Percentiles rank a stretch among this genome's conserved stretches.
phyloP scores from a whole-genome alignment of 2,329 filamentous ascomycete species.

The Fusarium nematophilum region DNA sequence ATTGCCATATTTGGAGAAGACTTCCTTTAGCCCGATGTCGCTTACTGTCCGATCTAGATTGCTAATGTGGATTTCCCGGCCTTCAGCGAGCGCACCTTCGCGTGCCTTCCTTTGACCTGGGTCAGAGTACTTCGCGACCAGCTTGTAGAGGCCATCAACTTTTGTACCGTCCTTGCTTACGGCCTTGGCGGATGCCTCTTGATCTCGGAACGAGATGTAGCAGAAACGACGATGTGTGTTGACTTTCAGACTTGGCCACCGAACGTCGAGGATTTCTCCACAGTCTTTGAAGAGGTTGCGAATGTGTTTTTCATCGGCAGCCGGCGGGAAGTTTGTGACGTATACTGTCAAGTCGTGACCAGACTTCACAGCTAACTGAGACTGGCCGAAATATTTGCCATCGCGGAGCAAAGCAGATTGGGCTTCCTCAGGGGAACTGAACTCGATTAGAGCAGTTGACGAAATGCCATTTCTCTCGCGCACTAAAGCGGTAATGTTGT shows the following conservation, averaged over 20 bases:
- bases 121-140: slow-evolving; percentile 86
- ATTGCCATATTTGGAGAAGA: slow-evolving; percentile 81
- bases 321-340: slow-evolving; percentile 88
- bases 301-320: slow-evolving; percentile 77
- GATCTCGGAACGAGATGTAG: slow-evolving; percentile 87
- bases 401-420: slow-evolving; percentile 83
- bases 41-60: slow-evolving; percentile 72
- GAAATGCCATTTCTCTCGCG: slow-evolving; percentile 70
- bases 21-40: slow-evolving; percentile 75
- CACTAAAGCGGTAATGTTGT: slow-evolving; percentile 75
- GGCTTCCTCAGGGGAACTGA: slow-evolving; percentile 82
- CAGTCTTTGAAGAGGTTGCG: slow-evolving; percentile 76
- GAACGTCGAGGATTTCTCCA: slow-evolving; percentile 85
- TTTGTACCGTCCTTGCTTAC: slow-evolving; percentile 77
- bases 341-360: slow-evolving; percentile 86
- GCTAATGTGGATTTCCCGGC: slow-evolving; percentile 83
- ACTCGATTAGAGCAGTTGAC: slow-evolving; percentile 84
- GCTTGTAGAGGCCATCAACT: slow-evolving; percentile 74
- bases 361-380: slow-evolving; percentile 77
- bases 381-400: slow-evolving; percentile 80
- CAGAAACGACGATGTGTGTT: slow-evolving; percentile 93
- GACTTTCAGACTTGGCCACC: slow-evolving; percentile 91
- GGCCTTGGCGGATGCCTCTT: slow-evolving; percentile 76
- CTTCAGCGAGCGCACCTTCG: slow-evolving; percentile 84
- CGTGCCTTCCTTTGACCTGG: slow-evolving; percentile 82